A percentile compares a stretch with the other conserved stretches of the same genome.
Evolutionary conservation across 2,329 filamentous ascomycete genomes (phyloP).

Genomic region (Nemania abortiva): DNA sequence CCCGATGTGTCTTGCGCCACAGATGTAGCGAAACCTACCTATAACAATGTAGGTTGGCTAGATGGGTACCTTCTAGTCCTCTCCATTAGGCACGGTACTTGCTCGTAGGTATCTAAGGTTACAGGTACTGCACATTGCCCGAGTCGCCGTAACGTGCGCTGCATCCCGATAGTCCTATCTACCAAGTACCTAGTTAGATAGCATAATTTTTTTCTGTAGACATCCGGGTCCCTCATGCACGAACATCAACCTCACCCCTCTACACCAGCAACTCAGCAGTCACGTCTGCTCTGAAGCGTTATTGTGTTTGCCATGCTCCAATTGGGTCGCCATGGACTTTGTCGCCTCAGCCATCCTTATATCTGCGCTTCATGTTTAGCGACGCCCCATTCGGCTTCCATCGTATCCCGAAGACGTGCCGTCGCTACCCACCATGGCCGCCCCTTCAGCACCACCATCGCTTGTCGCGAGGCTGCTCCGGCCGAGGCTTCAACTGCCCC

Average conservation of each 20-base stretch:
- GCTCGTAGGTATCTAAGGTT: no score
- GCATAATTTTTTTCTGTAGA: neutral
- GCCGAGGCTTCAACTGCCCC: conserved; percentile 12
- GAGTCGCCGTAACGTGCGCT: no score
- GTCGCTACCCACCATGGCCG: conserved; percentile 38
- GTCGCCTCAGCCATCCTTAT: conserved; percentile 47
- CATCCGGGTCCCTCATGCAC: conserved; percentile 1
- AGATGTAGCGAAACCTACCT: no score
- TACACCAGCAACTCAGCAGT: conserved; percentile 18
- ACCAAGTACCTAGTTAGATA: neutral
- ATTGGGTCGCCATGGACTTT: conserved; percentile 47
- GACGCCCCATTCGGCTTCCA: conserved; percentile 28
- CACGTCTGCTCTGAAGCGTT: conserved; percentile 20
- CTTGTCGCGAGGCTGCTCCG: conserved; percentile 27
- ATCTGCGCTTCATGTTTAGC: conserved; percentile 49
- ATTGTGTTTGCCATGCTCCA: conserved; percentile 51
- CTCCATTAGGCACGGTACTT: no score
- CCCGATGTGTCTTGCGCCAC: no score
- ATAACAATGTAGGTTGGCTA: no score
- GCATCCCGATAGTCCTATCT: neutral
- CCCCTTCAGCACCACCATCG: conserved; percentile 41
- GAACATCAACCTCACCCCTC: conserved; percentile 7
- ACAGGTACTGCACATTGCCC: no score
- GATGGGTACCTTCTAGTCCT: no score
- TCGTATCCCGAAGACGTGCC: conserved; percentile 35